phyloP scores from a whole-genome alignment of 2,329 filamentous ascomycete genomes.

The Cercospora zeae-maydis region DNA sequence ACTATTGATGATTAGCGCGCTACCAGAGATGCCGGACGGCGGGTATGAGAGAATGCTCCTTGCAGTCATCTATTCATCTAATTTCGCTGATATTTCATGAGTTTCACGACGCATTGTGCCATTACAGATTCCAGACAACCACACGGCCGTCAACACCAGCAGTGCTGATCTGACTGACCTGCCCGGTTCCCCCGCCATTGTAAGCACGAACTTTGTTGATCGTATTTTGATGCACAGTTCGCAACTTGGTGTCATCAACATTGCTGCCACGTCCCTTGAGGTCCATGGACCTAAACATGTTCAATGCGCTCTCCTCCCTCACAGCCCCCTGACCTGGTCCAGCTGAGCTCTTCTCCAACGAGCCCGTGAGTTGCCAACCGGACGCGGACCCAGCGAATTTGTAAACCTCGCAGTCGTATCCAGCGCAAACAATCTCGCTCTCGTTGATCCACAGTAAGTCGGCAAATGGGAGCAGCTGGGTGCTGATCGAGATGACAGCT shows the following conservation, averaged over 20 bases:
- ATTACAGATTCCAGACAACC: constrained; percentile 47
- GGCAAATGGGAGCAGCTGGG: constrained; percentile 87
- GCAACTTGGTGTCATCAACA: constrained; percentile 91
- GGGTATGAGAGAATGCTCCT: neutral
- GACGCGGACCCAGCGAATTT: constrained; percentile 73
- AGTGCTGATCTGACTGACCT: constrained; percentile 72
- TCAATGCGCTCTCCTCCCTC: constrained; percentile 86
- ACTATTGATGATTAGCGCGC: neutral
- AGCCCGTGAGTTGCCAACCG: constrained; percentile 81
- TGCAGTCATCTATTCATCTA: neutral
- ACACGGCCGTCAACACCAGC: constrained; percentile 49
- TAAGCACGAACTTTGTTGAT: constrained; percentile 80
- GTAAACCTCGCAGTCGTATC: constrained; percentile 85
- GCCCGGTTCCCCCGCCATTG: constrained; percentile 54
- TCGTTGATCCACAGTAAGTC: constrained; percentile 90
- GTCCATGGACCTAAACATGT: constrained; percentile 99
- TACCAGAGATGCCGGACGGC: neutral
- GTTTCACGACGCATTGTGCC: neutral
- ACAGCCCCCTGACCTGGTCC: constrained; percentile 39
- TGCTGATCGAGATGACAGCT: constrained; percentile 86
- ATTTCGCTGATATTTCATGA: neutral
- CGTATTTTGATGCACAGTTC: constrained; percentile 95
- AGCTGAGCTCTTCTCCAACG: constrained; percentile 63
- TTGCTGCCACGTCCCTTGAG: constrained; percentile 73
- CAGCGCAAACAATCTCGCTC: constrained; percentile 89